Base-by-base conservation (phyloP, 306 rosid genomes). In the Aeschynomene evenia region DNA sequence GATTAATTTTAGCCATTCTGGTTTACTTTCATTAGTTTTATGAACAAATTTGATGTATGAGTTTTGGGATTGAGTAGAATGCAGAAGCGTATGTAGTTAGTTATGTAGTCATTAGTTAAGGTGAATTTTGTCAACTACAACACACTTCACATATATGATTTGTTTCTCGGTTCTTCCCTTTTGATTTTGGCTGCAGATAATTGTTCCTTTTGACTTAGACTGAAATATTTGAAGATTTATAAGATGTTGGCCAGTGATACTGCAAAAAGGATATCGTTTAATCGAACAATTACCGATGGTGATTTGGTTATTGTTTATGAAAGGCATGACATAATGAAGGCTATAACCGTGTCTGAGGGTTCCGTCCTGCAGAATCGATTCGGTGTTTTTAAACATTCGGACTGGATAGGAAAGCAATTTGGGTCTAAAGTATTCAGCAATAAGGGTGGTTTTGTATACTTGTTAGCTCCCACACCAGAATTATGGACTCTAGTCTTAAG, bases 331-430 rank as follows among this genome's bases (percentile, higher is more conserved):
- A 77, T 3, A 67, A 87, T 92, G 96, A 92, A 82, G 71, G 89
- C 95, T 58, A 71, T 92, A 13, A 83, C 85, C 49, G 92, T 89
- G 3, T 71, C 64, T 71, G 88, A 83, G 53, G 80, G 73, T 33
- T 83, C 91, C 9, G 78, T 83, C n/a, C 84, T 89, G 33, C 92
- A 89, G 73, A 92, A 92, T 51, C 95, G 92, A 14, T 89, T 86
- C 8, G 98, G 96, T 14, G 83, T 83, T 62, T 92, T 89, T 28
- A 89, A 89, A 26, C 98, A 92, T 71, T 84, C 85, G 0, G 96
- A 89, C 9, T 92, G 98, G 98, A 86, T 87, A 39, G 96, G 98
- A 19, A 92, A 89, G 83, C 89, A 87, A 4, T 89, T 92, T 77
- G 95, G 98, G 56, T 85, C 86, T 58, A 88, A 89, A 82, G 98